These are phyloP conservation scores for Blastobotrys peoriensis DNA, from an alignment of 805 yeast species.

Conservation along the genomic window DNA sequence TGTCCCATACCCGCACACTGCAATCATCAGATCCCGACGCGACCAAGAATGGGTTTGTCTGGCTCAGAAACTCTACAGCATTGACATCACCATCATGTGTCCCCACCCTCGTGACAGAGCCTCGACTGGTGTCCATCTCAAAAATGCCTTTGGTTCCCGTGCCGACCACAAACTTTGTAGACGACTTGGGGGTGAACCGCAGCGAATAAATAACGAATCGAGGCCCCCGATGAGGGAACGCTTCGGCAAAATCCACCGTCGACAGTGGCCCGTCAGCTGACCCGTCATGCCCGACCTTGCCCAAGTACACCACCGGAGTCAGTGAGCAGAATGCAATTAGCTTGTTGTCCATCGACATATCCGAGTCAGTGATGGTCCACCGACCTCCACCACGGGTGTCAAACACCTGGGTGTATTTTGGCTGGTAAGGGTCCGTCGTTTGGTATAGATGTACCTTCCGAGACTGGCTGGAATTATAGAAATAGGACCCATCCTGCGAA, in stretches of 20 bases:
- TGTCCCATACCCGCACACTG: constrained; percentile 46
- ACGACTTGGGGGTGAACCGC: constrained; percentile 20
- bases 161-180: constrained; percentile 23
- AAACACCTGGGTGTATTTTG: constrained; percentile 12
- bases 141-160: constrained; percentile 18
- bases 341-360: constrained; percentile 20
- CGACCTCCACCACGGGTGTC: constrained; percentile 1
- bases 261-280: background rate
- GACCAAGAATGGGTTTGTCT: constrained; percentile 31
- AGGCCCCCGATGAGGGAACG: constrained; percentile 6
- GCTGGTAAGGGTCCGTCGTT: constrained; percentile 15
- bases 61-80: constrained; percentile 25
- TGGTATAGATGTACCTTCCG: constrained; percentile 22
- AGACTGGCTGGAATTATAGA: constrained; percentile 23
- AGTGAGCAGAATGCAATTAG: background rate
- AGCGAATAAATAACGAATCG: constrained; percentile 20
- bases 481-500: constrained; percentile 24
- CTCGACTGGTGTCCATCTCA: constrained; percentile 19
- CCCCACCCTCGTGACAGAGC: constrained; percentile 7
- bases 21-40: constrained; percentile 46
- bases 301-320: constrained; percentile 1
- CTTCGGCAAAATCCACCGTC: constrained; percentile 10
- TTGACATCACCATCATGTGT: constrained; percentile 25
- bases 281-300: background rate
- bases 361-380: constrained; percentile 28